phyloP scores from a whole-genome alignment of 805 yeast genomes.

The Candida hispaniensis region DNA sequence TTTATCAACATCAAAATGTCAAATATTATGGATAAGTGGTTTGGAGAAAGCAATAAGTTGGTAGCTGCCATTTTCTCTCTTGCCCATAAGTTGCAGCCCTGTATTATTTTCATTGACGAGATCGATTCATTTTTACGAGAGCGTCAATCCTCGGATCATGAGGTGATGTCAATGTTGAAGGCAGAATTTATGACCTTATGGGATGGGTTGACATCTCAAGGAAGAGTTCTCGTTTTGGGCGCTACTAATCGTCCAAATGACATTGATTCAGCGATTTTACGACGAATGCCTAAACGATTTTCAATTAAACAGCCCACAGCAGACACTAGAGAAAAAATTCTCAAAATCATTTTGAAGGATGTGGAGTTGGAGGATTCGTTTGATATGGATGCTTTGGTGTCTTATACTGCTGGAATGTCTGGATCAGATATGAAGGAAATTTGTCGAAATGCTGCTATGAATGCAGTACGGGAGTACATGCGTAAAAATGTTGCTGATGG shows the following conservation, averaged over 20 bases:
- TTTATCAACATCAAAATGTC: constrained; percentile 89
- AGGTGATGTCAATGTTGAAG: constrained; percentile 85
- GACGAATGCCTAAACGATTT: constrained; percentile 88
- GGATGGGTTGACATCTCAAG: constrained; percentile 82
- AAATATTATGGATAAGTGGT: constrained; percentile 93
- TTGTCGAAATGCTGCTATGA: constrained; percentile 87
- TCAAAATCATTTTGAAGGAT: constrained; percentile 55
- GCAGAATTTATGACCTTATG: constrained; percentile 97
- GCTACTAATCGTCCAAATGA: constrained; percentile 91
- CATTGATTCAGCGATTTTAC: constrained; percentile 82
- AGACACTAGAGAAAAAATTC: constrained; percentile 57
- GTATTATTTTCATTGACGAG: constrained; percentile 91
- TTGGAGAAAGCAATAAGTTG: constrained; percentile 89
- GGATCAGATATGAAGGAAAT: constrained; percentile 89
- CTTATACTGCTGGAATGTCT: constrained; percentile 60
- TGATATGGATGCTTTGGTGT: constrained; percentile 49
- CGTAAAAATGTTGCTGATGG: constrained; percentile 42
- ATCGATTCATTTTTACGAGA: constrained; percentile 90
- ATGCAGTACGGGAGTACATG: constrained; percentile 79
- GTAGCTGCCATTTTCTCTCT: constrained; percentile 87
- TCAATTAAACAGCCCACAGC: constrained; percentile 62
- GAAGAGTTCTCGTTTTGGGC: constrained; percentile 78
- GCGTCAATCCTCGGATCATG: constrained; percentile 77
- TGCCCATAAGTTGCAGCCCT: constrained; percentile 83
- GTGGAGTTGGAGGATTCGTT: constrained; percentile 50